Evolutionary conservation across 257 asterid species (phyloP), one percentile per base, ranked within the genome.

Genomic region (Solanum raphanifolium): DNA sequence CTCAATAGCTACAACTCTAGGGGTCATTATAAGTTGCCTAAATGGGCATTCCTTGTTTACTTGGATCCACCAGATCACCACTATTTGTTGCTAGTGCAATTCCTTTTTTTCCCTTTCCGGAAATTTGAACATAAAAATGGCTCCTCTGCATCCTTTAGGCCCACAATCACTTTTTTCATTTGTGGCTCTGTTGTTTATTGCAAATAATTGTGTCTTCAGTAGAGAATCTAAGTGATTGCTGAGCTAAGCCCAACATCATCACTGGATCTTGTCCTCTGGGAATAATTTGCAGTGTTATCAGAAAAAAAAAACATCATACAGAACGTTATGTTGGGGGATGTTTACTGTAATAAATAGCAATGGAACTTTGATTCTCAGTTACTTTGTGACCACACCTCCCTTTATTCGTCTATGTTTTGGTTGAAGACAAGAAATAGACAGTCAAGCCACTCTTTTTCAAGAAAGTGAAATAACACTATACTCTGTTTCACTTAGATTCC

Each of bases 401-500:
- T 69, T 68, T 87, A 21, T 55, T 34, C 65, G 27, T 83, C 84
- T 78, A 52, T 60, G 66, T 46, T 82, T 29, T 74, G 87, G 71
- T 52, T 86, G 85, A 85, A 87, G 93, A 88, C 91, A 89, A 86
- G 91, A 43, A 41, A 79, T 65, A 88, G 90, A 83, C 58, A 62
- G 90, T 88, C 87, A 41, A 60, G 87, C 76, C 71, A 86, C n/a
- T 25, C n/a, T 46, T 86, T 90, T 90, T 86, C 91, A 58, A 86
- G 93, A 92, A 92, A 93, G 93, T 88, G 92, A 93, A 90, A 66
- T 39, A 39, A 88, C 94, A 86, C 87, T 36, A 84, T 86, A 43
- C 89, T n/a, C 12, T 91, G 94, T 92, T 94, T 87, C 92, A 87
- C 79, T 86, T 81, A 90, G 90, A 92, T 91, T 91, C 89, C 95